Evolutionary conservation across 78 protist species (phyloP).

Genomic region (slime mould (Dictyostelium discoideum)): DNA sequence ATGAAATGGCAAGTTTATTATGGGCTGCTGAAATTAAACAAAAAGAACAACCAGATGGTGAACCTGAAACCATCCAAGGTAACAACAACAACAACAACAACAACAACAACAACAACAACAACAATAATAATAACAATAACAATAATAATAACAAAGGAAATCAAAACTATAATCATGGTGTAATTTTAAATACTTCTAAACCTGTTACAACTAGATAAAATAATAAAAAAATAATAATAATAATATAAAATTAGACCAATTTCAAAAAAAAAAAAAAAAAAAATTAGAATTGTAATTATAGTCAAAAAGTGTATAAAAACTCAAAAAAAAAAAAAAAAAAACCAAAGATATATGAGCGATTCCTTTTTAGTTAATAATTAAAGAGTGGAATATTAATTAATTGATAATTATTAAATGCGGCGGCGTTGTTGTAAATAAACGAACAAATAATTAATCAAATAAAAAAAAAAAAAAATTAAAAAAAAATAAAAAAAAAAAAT

Average conservation of each 20-base stretch:
- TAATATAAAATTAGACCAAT: neutral
- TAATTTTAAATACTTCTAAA: constrained; percentile 22
- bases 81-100: neutral
- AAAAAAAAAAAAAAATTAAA: neutral
- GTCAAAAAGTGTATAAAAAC: neutral
- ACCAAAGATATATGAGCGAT: neutral
- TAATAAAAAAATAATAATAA: neutral
- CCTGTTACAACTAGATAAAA: constrained; percentile 39
- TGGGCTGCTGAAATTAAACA: constrained; percentile 79
- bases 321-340: neutral
- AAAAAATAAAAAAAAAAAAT: no score
- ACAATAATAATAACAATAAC: neutral
- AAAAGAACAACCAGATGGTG: constrained; percentile 32
- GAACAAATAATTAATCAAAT: neutral
- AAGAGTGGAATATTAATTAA: neutral
- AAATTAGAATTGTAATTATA: neutral
- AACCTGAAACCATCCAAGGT: constrained; percentile 31
- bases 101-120: neutral
- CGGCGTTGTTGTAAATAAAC: constrained; percentile 1
- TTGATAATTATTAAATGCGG: neutral
- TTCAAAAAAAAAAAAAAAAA: neutral
- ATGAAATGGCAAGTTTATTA: constrained; percentile 59
- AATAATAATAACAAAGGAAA: neutral
- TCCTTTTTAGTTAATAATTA: neutral
- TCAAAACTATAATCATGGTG: neutral